Evolutionary conservation across 139 green algal species (phyloP), one percentile per base, ranked within the genome.

Genomic region (Tetraselmis chui): DNA sequence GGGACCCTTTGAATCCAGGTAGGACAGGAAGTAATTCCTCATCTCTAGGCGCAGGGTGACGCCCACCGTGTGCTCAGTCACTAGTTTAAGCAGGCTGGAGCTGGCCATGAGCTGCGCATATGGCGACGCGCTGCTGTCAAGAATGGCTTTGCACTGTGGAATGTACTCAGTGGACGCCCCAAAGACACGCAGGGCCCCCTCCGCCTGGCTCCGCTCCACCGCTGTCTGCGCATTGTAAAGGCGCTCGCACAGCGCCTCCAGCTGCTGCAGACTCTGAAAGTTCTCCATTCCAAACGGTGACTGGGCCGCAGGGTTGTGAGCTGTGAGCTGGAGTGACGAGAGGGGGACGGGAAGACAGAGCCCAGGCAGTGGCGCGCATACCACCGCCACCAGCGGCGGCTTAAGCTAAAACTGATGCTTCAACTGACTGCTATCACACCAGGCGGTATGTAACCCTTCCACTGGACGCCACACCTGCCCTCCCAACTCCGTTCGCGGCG

Each of bases 31-130:
- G 87, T 97, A 97, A 28, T 87, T 85, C 31, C 93, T 91, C 92
- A 97, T 97, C 58, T 97, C 94, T 25, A 92, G 83, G 23, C 91
- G 90, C 0, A 95, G 85, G 18, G 82, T 29, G 0, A 83, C 75
- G 30, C 91, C 93, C 11, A 98, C 83, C 0, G 86, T 88, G 79
- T 97, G 90, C 75, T 99, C 96, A 23, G 94, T 98, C 2, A 98
- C 88, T 31, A 98, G 85, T 83, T 96, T 97, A 18, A 98, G 88
- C 30, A 99, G 86, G 80, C 87, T 95, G 28, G 91, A 93, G 18
- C 91, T 88, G 1, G 96, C 96, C 78, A 99, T 86, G 27, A 97
- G 85, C 83, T 99, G 96, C 1, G 97, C 97, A 88, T 99, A 99
- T 0, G 95, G 90, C 0, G 92, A 97, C 2, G 83, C 77, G 24